These are phyloP conservation scores for Nothomitra cinnamomea DNA, from an alignment of 2,329 filamentous ascomycete genomes.

Conservation along the genomic window DNA sequence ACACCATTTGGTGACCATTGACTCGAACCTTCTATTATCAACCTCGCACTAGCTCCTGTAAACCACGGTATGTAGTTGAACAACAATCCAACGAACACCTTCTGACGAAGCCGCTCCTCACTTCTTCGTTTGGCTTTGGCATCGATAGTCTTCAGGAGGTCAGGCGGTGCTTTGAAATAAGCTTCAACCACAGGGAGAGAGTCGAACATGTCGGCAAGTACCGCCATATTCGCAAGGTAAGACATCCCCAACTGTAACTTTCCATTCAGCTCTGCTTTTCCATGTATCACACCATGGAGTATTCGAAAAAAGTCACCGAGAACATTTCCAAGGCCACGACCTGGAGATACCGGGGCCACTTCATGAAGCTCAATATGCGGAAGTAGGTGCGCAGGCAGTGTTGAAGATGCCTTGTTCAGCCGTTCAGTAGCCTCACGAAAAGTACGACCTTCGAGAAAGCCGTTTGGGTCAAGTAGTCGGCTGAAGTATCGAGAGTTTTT, in stretches of 20 bases:
- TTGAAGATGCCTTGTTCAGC: background rate
- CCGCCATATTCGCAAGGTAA: constrained; percentile 48
- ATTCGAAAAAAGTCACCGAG: constrained; percentile 20
- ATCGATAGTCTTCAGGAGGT: constrained; percentile 25
- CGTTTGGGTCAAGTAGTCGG: background rate
- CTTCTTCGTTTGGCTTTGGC: constrained; percentile 28
- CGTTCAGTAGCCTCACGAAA: background rate
- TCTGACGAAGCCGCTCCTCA: constrained; percentile 53
- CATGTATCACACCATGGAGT: background rate
- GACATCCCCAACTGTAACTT: constrained; percentile 27
- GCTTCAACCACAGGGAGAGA: constrained; percentile 37
- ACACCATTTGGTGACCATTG: constrained; percentile 31
- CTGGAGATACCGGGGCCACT: background rate
- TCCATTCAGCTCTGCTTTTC: background rate
- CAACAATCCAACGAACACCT: constrained; percentile 47
- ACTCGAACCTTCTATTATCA: constrained; percentile 48
- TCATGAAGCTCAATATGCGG: background rate
- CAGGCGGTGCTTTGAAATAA: constrained; percentile 40
- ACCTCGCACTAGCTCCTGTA: constrained; percentile 42
- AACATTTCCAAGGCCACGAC: constrained; percentile 13
- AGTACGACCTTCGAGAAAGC: background rate
- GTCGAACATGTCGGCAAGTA: constrained; percentile 60
- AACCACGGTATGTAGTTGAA: constrained; percentile 44
- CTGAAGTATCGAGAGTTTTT: constrained; percentile 1
- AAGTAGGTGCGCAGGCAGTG: background rate